A percentile compares a stretch with the other conserved stretches of the same genome.
Conservation (phyloP, 192 early-diverging fungal species). For the Dissophora globulifera region DNA sequence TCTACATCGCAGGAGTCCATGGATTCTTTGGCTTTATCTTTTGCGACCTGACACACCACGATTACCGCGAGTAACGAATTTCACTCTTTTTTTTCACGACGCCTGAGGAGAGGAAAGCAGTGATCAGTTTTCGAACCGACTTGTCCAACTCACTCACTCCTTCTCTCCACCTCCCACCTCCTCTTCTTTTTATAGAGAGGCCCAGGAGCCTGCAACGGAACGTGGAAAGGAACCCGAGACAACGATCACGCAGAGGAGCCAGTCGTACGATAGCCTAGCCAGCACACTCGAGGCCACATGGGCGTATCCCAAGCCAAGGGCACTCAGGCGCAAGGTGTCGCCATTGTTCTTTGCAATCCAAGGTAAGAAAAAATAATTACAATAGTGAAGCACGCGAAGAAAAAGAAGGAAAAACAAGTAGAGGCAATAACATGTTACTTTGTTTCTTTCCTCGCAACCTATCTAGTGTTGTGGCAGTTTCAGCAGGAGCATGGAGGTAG, state of each 20-base stretch:
- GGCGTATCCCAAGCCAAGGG: constrained; percentile 51
- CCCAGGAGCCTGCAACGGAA: constrained; percentile 18
- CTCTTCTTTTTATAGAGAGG: constrained; percentile 2
- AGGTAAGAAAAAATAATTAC: constrained; percentile 56
- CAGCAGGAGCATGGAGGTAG: constrained; percentile 39
- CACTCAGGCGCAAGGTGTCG: constrained; percentile 58
- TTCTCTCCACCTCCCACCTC: background rate
- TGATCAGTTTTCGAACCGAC: too few relatives aligned
- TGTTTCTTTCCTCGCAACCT: background rate
- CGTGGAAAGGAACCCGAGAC: constrained; percentile 56
- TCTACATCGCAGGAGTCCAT: constrained; percentile 72
- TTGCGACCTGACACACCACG: constrained; percentile 76
- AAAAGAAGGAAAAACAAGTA: too few relatives aligned
- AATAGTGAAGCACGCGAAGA: too few relatives aligned
- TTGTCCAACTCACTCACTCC: too few relatives aligned
- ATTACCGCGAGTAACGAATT: constrained; percentile 66
- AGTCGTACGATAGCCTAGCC: constrained; percentile 53
- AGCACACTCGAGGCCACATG: constrained; percentile 54
- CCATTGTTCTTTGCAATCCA: constrained; percentile 62
- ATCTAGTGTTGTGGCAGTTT: constrained; percentile 56
- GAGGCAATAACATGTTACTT: too few relatives aligned
- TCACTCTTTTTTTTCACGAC: too few relatives aligned
- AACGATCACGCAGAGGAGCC: constrained; percentile 27
- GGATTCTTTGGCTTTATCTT: constrained; percentile 91
- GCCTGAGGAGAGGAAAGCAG: too few relatives aligned